Evolutionary conservation across 345 rosid genomes (phyloP).

Genomic region (Salix arbutifolia): DNA sequence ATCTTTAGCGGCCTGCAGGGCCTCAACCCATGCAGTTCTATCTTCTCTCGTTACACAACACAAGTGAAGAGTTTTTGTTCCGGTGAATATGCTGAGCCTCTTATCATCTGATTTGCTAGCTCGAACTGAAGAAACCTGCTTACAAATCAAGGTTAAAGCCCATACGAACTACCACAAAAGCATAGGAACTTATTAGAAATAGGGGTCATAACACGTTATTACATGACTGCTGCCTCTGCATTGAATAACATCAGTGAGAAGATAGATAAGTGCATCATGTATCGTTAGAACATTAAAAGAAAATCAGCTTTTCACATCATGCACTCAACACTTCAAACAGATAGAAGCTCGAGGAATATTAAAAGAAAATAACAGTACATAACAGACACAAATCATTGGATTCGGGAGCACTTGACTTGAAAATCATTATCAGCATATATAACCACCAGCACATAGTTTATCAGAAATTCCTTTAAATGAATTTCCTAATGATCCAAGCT

Average conservation of each 20-base stretch:
- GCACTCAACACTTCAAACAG: background rate
- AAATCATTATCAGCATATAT: background rate
- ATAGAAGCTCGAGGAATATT: background rate
- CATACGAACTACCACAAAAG: background rate
- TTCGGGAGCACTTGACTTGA: background rate
- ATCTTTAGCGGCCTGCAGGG: slow-evolving; percentile 76
- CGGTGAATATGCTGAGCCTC: slow-evolving; percentile 88
- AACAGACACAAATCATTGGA: background rate
- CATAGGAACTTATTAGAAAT: background rate
- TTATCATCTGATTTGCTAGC: slow-evolving; percentile 96
- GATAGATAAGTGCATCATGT: background rate
- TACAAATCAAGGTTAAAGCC: slow-evolving; percentile 15
- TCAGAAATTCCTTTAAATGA: background rate
- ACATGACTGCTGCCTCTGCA: background rate
- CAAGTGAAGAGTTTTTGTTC: slow-evolving; percentile 96
- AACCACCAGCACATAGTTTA: background rate
- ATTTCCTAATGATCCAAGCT: background rate
- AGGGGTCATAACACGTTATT: background rate
- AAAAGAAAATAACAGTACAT: background rate
- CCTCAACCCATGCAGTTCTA: slow-evolving; percentile 83
- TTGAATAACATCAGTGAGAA: background rate
- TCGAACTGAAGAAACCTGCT: slow-evolving; percentile 90
- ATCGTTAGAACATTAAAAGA: background rate
- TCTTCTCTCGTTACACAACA: slow-evolving; percentile 70
- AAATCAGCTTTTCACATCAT: background rate